phyloP scores from a whole-genome alignment of 140 eudicot species.

The Anethum foeniculum region DNA sequence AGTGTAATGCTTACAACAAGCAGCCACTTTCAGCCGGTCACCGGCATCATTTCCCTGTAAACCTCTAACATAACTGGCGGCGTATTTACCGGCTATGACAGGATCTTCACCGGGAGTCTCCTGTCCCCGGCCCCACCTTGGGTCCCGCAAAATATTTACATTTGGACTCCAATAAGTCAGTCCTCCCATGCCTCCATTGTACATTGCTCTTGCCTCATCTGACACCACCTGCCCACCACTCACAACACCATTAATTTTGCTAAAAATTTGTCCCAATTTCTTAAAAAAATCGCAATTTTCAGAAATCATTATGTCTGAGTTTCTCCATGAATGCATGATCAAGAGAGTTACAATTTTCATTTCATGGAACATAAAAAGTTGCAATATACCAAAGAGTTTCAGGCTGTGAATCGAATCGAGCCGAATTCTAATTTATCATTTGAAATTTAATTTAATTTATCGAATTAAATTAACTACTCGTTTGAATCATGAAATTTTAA shows the following conservation, averaged over 20 bases:
- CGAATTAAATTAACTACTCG: no score
- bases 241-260: background rate
- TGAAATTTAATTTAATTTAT: no score
- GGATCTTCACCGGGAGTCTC: constrained; percentile 80
- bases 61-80: constrained; percentile 50
- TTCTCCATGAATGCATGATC: background rate
- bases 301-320: background rate
- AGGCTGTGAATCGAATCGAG: background rate
- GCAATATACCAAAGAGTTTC: background rate
- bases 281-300: background rate
- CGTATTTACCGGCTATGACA: constrained; percentile 50
- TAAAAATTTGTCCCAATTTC: background rate
- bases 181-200: constrained; percentile 54
- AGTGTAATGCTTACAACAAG: constrained; percentile 61
- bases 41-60: constrained; percentile 47
- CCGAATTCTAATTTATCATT: no score
- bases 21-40: constrained; percentile 54
- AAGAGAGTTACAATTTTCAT: background rate
- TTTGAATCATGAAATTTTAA: no score
- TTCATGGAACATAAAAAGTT: background rate
- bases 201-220: constrained; percentile 71
- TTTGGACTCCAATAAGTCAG: constrained; percentile 67
- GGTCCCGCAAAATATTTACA: constrained; percentile 57
- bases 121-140: constrained; percentile 66
- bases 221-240: constrained; percentile 46